Conservation (phyloP, 148 eudicot genomes). For the Chenopodium suecicum region DNA sequence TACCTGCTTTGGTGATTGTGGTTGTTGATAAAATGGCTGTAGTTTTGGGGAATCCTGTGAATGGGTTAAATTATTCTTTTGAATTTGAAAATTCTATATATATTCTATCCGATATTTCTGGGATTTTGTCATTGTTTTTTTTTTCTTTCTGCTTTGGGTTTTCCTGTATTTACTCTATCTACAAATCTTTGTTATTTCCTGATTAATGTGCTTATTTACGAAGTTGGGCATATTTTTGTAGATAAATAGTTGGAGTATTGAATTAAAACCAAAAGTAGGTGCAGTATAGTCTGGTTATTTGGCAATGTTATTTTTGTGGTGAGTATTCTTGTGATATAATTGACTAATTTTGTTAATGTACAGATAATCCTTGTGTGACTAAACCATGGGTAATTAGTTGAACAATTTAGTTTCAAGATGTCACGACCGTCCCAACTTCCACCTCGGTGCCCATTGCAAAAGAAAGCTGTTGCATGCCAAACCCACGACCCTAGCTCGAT, state of each 20-base stretch:
- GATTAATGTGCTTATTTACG: background rate
- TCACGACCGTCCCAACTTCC: conserved; percentile 68
- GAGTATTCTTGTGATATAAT: background rate
- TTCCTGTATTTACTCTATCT: background rate
- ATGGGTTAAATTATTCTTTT: too few species aligned
- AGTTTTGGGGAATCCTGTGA: too few species aligned
- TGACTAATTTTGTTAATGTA: background rate
- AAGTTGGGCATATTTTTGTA: background rate
- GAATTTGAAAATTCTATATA: too few species aligned
- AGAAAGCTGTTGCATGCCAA: conserved; percentile 22
- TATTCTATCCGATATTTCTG: background rate
- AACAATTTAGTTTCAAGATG: conserved; percentile 30
- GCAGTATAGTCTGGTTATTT: background rate
- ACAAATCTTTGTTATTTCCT: background rate
- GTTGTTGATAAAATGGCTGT: background rate
- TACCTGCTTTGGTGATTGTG: background rate
- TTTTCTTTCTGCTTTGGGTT: background rate
- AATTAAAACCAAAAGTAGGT: background rate
- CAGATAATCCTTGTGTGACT: conserved; percentile 11
- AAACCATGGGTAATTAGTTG: conserved; percentile 10
- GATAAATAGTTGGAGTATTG: too few species aligned
- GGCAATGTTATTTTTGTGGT: background rate
- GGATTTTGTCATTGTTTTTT: background rate
- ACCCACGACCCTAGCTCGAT: conserved; percentile 22
- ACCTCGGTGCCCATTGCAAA: conserved; percentile 66